These are phyloP conservation scores for Diplotaxis tenuifolia DNA, from an alignment of 345 rosid species.

Conservation along the genomic window DNA sequence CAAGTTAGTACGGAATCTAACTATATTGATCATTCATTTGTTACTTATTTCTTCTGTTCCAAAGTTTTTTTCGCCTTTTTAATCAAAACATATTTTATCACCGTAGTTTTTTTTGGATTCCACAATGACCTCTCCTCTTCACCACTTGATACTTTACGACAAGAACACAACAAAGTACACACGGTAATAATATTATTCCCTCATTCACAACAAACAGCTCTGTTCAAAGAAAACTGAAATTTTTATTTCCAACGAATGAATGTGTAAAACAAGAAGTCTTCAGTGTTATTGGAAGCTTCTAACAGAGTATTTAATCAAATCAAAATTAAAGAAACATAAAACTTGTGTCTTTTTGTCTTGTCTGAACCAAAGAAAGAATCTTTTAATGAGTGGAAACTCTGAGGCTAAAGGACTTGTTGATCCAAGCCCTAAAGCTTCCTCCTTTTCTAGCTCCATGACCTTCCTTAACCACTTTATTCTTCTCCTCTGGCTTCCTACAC, in stretches of 20 bases:
- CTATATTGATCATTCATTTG: neutral
- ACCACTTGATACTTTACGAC: slow-evolving; percentile 16
- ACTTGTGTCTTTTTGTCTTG: neutral
- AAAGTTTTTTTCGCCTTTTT: neutral
- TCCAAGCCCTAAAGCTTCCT: slow-evolving; percentile 86
- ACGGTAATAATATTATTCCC: neutral
- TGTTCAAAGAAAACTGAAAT: too few relatives aligned
- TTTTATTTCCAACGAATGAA: too few relatives aligned
- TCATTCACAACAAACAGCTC: neutral
- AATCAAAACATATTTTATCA: neutral
- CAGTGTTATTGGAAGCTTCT: too few relatives aligned
- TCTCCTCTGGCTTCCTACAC: slow-evolving; percentile 74
- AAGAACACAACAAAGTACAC: neutral
- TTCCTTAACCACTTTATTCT: slow-evolving; percentile 25
- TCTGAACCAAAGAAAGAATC: neutral
- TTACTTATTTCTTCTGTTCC: neutral
- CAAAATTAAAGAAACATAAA: neutral
- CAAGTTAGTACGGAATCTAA: slow-evolving; percentile 32
- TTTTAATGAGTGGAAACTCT: slow-evolving; percentile 64
- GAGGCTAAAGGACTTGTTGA: slow-evolving; percentile 75
- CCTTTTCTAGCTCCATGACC: slow-evolving; percentile 43
- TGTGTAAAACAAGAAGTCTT: too few relatives aligned
- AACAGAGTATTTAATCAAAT: neutral
- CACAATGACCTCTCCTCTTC: neutral
- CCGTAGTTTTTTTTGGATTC: neutral